A percentile compares a stretch with the other conserved stretches of the same genome.
Evolutionary conservation across 306 rosid genomes (phyloP).

Genomic region (Sesbania bispinosa): DNA sequence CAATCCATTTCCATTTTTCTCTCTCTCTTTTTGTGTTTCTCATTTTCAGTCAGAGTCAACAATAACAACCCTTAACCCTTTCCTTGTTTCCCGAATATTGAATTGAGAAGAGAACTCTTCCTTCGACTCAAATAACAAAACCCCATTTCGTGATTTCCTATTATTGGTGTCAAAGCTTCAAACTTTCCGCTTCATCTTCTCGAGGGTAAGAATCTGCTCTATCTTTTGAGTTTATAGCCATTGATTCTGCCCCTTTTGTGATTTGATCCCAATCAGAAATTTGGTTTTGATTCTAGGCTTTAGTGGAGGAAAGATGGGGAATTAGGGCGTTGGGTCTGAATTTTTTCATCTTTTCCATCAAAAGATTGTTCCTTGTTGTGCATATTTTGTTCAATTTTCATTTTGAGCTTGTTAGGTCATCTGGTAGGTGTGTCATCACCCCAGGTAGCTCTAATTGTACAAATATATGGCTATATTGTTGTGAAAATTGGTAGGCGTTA

Average conservation of each 20-base stretch:
- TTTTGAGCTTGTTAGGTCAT: constrained; percentile 30
- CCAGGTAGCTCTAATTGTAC: constrained; percentile 28
- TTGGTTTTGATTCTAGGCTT: neutral
- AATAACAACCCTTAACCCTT: neutral
- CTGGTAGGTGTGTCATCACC: constrained; percentile 31
- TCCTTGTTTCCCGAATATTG: constrained; percentile 24
- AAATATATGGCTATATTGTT: constrained; percentile 26
- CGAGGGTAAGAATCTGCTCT: constrained; percentile 35
- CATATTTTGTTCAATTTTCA: neutral
- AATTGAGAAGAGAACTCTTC: constrained; percentile 17
- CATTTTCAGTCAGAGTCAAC: constrained; percentile 31
- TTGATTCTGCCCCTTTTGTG: constrained; percentile 20
- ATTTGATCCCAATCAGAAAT: constrained; percentile 4
- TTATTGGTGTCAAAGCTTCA: neutral
- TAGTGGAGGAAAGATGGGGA: constrained; percentile 28
- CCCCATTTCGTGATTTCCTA: neutral
- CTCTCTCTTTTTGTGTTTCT: neutral
- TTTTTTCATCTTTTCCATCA: neutral
- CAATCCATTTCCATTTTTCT: neutral
- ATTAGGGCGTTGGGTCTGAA: constrained; percentile 37
- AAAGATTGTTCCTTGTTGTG: constrained; percentile 2
- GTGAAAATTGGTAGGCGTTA: constrained; percentile 24
- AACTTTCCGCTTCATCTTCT: constrained; percentile 5
- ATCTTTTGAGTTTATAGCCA: constrained; percentile 18
- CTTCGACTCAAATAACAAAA: neutral